phyloP scores from a whole-genome alignment of 2,329 filamentous ascomycete genomes.

The Blastomyces silverae region DNA sequence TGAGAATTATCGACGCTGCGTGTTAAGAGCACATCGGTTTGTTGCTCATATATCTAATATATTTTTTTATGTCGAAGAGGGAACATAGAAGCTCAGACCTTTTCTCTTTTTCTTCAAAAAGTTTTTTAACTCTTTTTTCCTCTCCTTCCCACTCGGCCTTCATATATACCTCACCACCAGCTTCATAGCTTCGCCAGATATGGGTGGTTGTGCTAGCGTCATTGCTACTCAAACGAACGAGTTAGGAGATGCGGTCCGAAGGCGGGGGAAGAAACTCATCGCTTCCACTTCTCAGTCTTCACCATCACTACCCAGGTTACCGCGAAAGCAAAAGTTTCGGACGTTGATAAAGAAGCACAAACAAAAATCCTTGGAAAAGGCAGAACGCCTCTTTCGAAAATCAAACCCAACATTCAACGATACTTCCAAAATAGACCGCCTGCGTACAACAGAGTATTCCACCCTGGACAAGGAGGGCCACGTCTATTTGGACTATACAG shows the following conservation, averaged over 20 bases:
- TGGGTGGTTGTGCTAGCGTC: slow-evolving; percentile 7
- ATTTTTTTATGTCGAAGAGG: not conserved
- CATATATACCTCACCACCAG: not conserved
- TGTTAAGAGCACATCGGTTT: not conserved
- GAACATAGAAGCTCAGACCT: not conserved
- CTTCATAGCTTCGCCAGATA: not conserved
- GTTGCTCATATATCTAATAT: not conserved
- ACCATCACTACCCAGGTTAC: not conserved
- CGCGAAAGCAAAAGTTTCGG: not conserved
- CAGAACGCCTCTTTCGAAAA: slow-evolving; percentile 16
- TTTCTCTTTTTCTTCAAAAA: not conserved
- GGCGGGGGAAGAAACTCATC: not conserved
- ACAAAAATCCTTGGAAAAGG: slow-evolving; percentile 13
- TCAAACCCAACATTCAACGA: slow-evolving; percentile 13
- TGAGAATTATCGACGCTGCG: not conserved
- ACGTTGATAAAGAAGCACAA: slow-evolving; percentile 6
- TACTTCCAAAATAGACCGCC: slow-evolving; percentile 14
- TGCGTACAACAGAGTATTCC: slow-evolving; percentile 17
- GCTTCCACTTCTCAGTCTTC: not conserved
- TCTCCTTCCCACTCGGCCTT: not conserved
- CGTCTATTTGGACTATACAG: slow-evolving; percentile 19
- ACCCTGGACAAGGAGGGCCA: slow-evolving; percentile 16
- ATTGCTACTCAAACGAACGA: not conserved
- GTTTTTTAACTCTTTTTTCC: not conserved
- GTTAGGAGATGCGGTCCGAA: not conserved